phyloP scores from a whole-genome alignment of 495 filamentous ascomycete species.

The Sordaria brevicollis region DNA sequence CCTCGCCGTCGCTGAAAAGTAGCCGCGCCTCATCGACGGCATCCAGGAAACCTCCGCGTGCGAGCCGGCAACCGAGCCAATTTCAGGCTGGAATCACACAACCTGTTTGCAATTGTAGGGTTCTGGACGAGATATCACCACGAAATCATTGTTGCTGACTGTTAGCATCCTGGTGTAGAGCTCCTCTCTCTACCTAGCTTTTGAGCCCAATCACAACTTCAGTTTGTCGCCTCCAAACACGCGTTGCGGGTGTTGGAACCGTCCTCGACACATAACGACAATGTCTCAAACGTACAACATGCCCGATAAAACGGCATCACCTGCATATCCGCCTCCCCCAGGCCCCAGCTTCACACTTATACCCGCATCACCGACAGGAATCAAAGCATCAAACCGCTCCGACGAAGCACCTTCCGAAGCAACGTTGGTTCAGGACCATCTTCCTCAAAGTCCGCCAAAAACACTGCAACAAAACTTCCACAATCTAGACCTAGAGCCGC shows the following conservation, averaged over 20 bases:
- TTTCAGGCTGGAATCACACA: neutral
- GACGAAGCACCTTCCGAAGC: neutral
- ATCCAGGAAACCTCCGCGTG: neutral
- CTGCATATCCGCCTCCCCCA: neutral
- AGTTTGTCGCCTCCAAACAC: neutral
- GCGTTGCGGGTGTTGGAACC: neutral
- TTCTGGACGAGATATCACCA: too few relatives aligned
- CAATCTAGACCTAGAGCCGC: neutral
- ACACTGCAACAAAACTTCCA: neutral
- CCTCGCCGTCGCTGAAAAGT: neutral
- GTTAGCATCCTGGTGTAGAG: neutral
- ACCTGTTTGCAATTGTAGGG: too few relatives aligned
- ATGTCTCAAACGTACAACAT: neutral
- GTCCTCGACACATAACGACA: neutral
- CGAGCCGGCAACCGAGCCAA: neutral
- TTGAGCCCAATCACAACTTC: neutral
- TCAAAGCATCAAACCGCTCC: neutral
- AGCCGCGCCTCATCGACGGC: neutral
- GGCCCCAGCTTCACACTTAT: neutral
- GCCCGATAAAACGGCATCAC: neutral
- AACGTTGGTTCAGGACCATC: neutral
- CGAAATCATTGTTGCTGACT: neutral
- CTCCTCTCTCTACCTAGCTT: neutral
- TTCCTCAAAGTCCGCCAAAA: neutral
- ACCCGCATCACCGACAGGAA: neutral